These are phyloP conservation scores for Linum lewisii DNA, from an alignment of 345 rosid genomes.

Conservation along the genomic window DNA sequence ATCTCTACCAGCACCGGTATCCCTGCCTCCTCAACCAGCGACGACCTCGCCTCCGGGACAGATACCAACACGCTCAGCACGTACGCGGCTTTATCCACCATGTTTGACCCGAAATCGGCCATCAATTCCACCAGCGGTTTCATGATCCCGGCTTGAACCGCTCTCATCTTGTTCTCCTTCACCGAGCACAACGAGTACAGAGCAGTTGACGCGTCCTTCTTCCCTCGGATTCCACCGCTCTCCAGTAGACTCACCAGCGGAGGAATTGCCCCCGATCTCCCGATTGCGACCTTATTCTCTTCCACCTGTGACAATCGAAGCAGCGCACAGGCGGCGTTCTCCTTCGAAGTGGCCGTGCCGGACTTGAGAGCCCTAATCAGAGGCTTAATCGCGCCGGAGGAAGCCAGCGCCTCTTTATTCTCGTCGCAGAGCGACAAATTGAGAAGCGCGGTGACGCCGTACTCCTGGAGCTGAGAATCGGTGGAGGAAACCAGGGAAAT, in stretches of 20 bases:
- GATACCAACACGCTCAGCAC: slow-evolving; percentile 50
- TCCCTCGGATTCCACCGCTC: slow-evolving; percentile 61
- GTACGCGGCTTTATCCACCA: slow-evolving; percentile 93
- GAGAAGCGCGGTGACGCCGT: slow-evolving; percentile 84
- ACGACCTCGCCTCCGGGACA: slow-evolving; percentile 50
- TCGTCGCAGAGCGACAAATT: slow-evolving; percentile 93
- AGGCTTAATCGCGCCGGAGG: slow-evolving; percentile 83
- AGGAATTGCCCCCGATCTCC: slow-evolving; percentile 90
- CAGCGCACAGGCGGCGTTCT: slow-evolving; percentile 90
- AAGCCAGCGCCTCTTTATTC: slow-evolving; percentile 62
- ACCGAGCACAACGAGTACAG: slow-evolving; percentile 72
- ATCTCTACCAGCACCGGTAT: slow-evolving; percentile 91
- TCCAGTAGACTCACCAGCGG: slow-evolving; percentile 55
- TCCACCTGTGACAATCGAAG: slow-evolving; percentile 83
- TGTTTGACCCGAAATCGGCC: slow-evolving; percentile 90
- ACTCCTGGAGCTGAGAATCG: slow-evolving; percentile 77
- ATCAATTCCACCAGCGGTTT: slow-evolving; percentile 78
- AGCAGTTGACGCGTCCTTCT: slow-evolving; percentile 90
- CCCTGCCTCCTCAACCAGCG: slow-evolving; percentile 80
- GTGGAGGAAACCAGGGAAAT: slow-evolving; percentile 52
- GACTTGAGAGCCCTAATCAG: slow-evolving; percentile 56
- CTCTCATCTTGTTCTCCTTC: slow-evolving; percentile 72
- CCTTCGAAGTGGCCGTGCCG: slow-evolving; percentile 70
- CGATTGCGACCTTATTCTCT: slow-evolving; percentile 69
- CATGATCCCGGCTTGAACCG: slow-evolving; percentile 73